Percentiles rank a stretch among this genome's conserved stretches.
phyloP scores from a whole-genome alignment of 768 basidiomycete genomes.

The Phanerochaete carnosa region DNA sequence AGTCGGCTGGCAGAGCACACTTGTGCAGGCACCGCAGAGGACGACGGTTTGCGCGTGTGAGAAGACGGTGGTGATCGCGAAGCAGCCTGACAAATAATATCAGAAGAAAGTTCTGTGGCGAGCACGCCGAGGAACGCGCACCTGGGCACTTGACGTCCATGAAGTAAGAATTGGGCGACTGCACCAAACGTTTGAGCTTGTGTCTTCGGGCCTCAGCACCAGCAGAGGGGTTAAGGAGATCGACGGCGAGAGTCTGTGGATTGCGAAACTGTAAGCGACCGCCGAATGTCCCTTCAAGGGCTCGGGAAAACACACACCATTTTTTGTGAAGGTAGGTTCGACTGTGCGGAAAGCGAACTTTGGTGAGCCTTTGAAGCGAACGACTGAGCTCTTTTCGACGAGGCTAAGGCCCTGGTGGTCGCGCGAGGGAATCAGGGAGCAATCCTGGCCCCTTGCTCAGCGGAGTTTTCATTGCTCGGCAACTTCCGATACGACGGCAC shows the following conservation, averaged over 20 bases:
- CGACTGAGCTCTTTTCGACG: conserved; percentile 23
- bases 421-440: conserved; percentile 5
- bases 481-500: conserved; percentile 1
- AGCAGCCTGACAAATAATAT: conserved; percentile 64
- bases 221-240: conserved; percentile 93
- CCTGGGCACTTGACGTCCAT: conserved; percentile 99
- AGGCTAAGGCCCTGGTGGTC: conserved; percentile 12
- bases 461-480: conserved; percentile 12
- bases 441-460: conserved; percentile 7
- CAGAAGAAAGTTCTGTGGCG: not conserved
- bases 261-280: not conserved
- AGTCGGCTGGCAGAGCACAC: conserved; percentile 95
- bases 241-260: conserved; percentile 86
- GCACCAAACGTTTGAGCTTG: conserved; percentile 99
- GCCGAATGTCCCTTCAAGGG: not conserved
- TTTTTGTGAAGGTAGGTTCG: conserved; percentile 14
- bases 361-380: conserved; percentile 14
- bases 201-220: conserved; percentile 86
- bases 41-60: conserved; percentile 99
- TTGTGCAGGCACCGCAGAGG: conserved; percentile 87
- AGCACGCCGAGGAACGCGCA: conserved; percentile 34
- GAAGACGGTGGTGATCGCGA: conserved; percentile 96
- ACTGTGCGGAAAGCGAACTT: conserved; percentile 12
- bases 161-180: conserved; percentile 98
- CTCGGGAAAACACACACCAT: conserved; percentile 21